Percentiles rank a stretch among this genome's conserved stretches.
These are phyloP conservation scores for Spinacia oleracea DNA, from an alignment of 179 eudicot species.

Conservation along the genomic window DNA sequence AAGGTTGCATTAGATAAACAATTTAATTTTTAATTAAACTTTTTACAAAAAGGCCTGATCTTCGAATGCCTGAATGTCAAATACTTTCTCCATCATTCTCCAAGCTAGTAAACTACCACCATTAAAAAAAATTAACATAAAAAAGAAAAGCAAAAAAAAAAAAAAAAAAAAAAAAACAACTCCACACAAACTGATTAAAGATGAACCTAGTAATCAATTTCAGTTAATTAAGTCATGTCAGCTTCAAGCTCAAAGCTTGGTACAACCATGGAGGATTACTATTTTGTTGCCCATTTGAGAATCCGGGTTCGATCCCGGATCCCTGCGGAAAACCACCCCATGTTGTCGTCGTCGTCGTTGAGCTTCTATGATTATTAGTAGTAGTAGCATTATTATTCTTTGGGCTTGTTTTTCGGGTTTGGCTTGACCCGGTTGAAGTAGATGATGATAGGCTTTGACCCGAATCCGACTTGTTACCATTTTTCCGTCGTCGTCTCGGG, in stretches of 20 bases:
- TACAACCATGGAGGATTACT: conserved; percentile 43
- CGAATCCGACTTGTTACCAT: conserved; percentile 36
- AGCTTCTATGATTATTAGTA: neutral
- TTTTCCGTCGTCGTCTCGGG: conserved; percentile 33
- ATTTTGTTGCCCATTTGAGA: conserved; percentile 26
- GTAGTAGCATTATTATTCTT: neutral
- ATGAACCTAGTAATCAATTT: neutral
- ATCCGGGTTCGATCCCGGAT: conserved; percentile 28
- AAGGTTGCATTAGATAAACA: too few species aligned
- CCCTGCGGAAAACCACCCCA: conserved; percentile 33
- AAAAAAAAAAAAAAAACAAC: neutral
- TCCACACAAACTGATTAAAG: conserved; percentile 23
- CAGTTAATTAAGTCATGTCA: conserved; percentile 21
- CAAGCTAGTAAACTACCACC: neutral
- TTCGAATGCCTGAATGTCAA: conserved; percentile 6
- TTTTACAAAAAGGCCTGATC: conserved; percentile 26
- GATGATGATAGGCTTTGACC: conserved; percentile 67
- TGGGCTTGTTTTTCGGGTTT: conserved; percentile 31
- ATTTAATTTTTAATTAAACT: conserved; percentile 8
- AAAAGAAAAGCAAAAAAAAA: neutral
- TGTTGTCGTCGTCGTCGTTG: neutral
- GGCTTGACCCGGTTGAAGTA: conserved; percentile 62
- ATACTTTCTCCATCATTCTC: conserved; percentile 2
- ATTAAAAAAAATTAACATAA: too few species aligned
- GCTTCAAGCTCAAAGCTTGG: conserved; percentile 41